Conservation (phyloP, 2,329 filamentous ascomycete genomes). For the Pleomassaria siparia region DNA sequence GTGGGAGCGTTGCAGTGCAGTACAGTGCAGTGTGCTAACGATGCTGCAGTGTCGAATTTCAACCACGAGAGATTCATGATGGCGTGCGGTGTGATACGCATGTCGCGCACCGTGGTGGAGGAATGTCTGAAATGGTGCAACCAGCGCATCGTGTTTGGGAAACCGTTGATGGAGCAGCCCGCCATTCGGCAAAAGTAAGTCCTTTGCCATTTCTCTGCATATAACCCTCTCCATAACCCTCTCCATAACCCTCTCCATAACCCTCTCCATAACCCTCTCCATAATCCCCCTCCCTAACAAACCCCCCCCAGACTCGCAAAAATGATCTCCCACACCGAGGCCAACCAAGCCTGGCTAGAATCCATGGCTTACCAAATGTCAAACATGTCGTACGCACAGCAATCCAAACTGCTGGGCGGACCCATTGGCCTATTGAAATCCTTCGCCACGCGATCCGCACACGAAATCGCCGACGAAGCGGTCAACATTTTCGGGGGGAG, state of each 20-base stretch:
- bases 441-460: constrained; percentile 72
- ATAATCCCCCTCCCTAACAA: neutral
- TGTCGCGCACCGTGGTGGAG: constrained; percentile 70
- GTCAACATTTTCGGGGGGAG: constrained; percentile 86
- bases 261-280: neutral
- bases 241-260: neutral
- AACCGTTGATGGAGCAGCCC: constrained; percentile 79
- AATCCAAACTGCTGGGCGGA: constrained; percentile 73
- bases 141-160: constrained; percentile 81
- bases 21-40: neutral
- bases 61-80: constrained; percentile 85
- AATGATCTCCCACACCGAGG: constrained; percentile 80
- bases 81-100: constrained; percentile 65
- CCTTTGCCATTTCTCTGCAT: neutral
- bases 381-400: constrained; percentile 77
- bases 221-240: neutral
- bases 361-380: constrained; percentile 86
- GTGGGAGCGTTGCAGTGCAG: neutral
- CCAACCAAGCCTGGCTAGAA: constrained; percentile 85
- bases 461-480: constrained; percentile 81
- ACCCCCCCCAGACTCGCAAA: constrained; percentile 65
- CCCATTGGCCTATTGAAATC: constrained; percentile 84
- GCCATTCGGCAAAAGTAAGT: constrained; percentile 75
- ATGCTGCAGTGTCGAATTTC: constrained; percentile 68
- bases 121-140: constrained; percentile 88